A percentile compares a stretch with the other conserved stretches of the same genome.
phyloP scores from a whole-genome alignment of 805 yeast species.

The Teunomyces funiuensis region DNA sequence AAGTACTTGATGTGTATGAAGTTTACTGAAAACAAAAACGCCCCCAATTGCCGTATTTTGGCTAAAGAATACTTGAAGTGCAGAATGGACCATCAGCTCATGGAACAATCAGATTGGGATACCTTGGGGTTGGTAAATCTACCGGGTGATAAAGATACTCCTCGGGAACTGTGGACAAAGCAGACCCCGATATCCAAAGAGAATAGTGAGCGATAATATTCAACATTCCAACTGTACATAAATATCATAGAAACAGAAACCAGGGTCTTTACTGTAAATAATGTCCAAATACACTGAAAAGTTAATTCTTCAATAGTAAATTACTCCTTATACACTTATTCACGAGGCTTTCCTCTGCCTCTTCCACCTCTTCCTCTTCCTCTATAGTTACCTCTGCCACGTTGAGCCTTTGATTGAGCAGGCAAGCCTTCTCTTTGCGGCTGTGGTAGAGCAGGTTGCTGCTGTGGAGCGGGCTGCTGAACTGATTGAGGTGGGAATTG shows the following conservation, averaged over 20 bases:
- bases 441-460: constrained; percentile 2
- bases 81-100: constrained; percentile 73
- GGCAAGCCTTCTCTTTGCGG: not conserved
- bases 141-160: constrained; percentile 37
- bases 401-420: not conserved
- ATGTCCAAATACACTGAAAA: no score
- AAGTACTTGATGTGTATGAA: constrained; percentile 78
- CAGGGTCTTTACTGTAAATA: constrained; percentile 5
- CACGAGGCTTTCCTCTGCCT: constrained; percentile 1
- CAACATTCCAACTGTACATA: not conserved
- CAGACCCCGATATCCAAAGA: not conserved
- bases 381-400: constrained; percentile 1
- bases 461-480: constrained; percentile 1
- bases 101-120: constrained; percentile 45
- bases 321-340: constrained; percentile 1
- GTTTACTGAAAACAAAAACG: constrained; percentile 75
- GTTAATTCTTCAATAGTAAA: no score
- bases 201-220: not conserved
- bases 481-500: constrained; percentile 9
- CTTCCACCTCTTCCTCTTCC: constrained; percentile 10
- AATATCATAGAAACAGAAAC: no score
- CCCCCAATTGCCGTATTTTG: constrained; percentile 83
- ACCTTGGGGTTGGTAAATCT: constrained; percentile 42
- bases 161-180: no score
- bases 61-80: constrained; percentile 84